Conservation (phyloP, 176 grass and related monocot species). For the Zoysia japonica region DNA sequence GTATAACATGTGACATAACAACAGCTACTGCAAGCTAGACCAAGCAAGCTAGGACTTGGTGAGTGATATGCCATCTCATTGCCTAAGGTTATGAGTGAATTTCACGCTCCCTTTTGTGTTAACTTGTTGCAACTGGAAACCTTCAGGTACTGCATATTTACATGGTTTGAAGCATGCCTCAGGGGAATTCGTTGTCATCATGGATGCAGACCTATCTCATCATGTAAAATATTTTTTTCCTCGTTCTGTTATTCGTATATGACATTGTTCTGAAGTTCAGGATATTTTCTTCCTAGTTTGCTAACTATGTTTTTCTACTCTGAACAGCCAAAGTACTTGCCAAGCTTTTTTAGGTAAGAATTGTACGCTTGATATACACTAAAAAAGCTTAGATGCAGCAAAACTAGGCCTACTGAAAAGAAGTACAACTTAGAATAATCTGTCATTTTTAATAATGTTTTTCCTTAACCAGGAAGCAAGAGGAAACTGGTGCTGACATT, state of each 20-base stretch:
- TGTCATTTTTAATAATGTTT: slow-evolving; percentile 19
- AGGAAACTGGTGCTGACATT: slow-evolving; percentile 72
- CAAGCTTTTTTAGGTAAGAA: slow-evolving; percentile 86
- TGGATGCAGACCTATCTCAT: slow-evolving; percentile 87
- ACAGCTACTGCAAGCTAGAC: slow-evolving; percentile 78
- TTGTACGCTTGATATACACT: neutral
- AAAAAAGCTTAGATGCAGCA: slow-evolving; percentile 28
- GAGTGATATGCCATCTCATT: slow-evolving; percentile 14
- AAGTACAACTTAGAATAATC: slow-evolving; percentile 12
- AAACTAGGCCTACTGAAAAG: slow-evolving; percentile 21
- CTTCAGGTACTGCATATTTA: slow-evolving; percentile 80
- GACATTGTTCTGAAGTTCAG: neutral
- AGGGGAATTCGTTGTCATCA: slow-evolving; percentile 85
- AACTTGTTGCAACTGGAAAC: slow-evolving; percentile 26
- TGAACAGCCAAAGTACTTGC: slow-evolving; percentile 93
- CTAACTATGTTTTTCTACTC: slow-evolving; percentile 27
- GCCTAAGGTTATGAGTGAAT: slow-evolving; percentile 6
- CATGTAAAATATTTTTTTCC: slow-evolving; percentile 59
- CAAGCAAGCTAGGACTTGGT: slow-evolving; percentile 91
- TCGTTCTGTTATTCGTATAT: slow-evolving; percentile 24
- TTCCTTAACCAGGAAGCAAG: slow-evolving; percentile 66
- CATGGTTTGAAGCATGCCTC: slow-evolving; percentile 92
- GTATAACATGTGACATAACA: slow-evolving; percentile 32
- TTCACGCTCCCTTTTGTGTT: slow-evolving; percentile 7
- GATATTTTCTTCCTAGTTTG: slow-evolving; percentile 34